Evolutionary conservation across 2,329 filamentous ascomycete genomes (phyloP), one percentile per base, ranked within the genome.

Genomic region (Colletotrichum limetticola): DNA sequence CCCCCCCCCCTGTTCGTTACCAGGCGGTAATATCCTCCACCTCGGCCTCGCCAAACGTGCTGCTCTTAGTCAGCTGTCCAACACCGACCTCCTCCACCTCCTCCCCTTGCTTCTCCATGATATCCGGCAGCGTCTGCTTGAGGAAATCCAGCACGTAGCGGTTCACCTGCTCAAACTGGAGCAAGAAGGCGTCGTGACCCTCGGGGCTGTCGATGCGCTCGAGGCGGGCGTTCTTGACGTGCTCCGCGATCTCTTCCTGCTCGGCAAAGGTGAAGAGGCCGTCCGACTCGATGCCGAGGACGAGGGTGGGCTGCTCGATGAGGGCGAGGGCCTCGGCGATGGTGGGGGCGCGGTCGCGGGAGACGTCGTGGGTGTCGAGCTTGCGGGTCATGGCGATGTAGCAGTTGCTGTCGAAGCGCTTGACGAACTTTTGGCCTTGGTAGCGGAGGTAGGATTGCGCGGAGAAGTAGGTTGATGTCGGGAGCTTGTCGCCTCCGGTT

Each of bases 371-470:
- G 0, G 97, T 98, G 81, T 99, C 97, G 19, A 99, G 90, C 83
- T 99, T 99, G 78, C 97, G 93, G 5, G 97, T 98, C 83, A 99
- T 98, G 76, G 97, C 95, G 77, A 99, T 98, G 85, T 99, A 99
- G 85, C 97, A 99, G 82, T 99, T 99, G 78, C 95, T 94, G 83
- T 99, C 97, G 82, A 98, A 99, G 11, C 97, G 93, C 82, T 94
- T 95, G 78, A 98, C 97, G 78, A 99, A 99, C 83, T 99, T 99
- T 78, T 93, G 90, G 68, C 95, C 96, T 83, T 99, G 97, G 83
- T 99, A 99, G 24, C 97, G 93, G 56, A 99, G 90, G 83, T 99
- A 99, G 0, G 95, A 98, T 82, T 99, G 97, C 0, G 97, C 97
- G 0, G 97, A 98, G 84, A 98, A 99, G 83, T 98, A 98, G n/a